Base-by-base conservation (phyloP, 2,329 filamentous ascomycete species). In the Allantophomopsis cytisporea region DNA sequence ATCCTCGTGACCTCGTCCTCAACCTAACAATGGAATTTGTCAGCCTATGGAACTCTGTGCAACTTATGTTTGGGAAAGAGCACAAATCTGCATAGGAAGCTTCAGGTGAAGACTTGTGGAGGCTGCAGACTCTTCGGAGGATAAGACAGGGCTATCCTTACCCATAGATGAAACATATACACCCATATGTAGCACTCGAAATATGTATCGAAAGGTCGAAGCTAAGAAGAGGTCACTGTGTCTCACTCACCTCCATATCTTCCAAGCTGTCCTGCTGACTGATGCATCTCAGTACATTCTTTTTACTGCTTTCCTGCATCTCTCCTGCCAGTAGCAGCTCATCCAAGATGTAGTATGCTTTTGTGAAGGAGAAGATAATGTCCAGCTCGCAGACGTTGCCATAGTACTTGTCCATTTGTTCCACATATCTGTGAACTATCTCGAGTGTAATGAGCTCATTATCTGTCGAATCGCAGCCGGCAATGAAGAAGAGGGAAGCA, bases 321-420 rank as follows among this genome's bases (percentile, higher is more conserved):
- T 98, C 91, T 44, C 91, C 91, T 5, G 91, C 91, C 50, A 98
- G 71, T 48, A 98, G 70, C 45, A 98, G 73, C 65, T 98, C 91
- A 59, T 98, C 91, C 36, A 98, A 76, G 51, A 98, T 98, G 64
- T 96, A 98, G 64, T 98, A 98, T 43, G 91, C 91, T 64, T 98
- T 98, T 53, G 94, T 94, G 62, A 98, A 98, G 60, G 94, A 96
- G 75, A 98, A 98, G 61, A 98, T 98, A 64, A 96, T 95, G 61
- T 96, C 88, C 48, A 98, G 76, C 67, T 98, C 91, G 78, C 91
- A 98, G 43, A 98, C 91, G 61, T 98, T 98, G 62, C 91, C 91
- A 62, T 96, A 98, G 69, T 98, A 98, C 63, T 98, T 98, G 72
- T 98, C 91, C 91, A 98, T 98, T 66, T 98, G 91, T 64, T 98